Conservation (phyloP, 148 eudicot genomes). For the Vaccinium darrowii region DNA sequence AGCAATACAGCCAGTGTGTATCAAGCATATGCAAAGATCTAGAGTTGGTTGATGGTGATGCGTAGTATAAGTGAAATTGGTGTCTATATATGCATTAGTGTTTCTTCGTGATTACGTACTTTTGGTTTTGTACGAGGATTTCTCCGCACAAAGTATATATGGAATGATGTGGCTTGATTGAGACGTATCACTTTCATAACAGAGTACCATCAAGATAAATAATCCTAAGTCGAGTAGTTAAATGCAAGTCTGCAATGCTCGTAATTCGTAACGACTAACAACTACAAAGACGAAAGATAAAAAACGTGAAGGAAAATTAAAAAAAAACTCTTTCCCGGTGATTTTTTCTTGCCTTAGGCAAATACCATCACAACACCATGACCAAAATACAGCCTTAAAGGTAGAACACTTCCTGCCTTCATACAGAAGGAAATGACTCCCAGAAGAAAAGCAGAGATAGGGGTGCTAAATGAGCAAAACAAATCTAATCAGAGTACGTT, state of each 20-base stretch:
- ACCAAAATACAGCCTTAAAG: background rate
- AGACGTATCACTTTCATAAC: background rate
- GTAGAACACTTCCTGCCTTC: background rate
- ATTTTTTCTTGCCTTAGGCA: background rate
- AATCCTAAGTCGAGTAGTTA: background rate
- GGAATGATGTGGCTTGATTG: background rate
- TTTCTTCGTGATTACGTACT: background rate
- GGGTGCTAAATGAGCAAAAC: background rate
- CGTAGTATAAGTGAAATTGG: background rate
- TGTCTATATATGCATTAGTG: background rate
- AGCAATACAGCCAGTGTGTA: background rate
- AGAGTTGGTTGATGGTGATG: background rate
- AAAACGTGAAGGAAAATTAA: background rate
- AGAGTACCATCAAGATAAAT: background rate
- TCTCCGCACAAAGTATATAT: background rate
- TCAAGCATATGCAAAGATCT: background rate
- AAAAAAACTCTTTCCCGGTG: background rate
- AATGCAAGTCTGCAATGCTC: background rate
- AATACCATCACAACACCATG: background rate
- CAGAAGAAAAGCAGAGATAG: background rate
- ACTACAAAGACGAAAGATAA: background rate
- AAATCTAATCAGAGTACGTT: background rate
- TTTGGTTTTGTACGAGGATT: background rate
- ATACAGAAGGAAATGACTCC: background rate
- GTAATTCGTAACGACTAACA: background rate